phyloP scores from a whole-genome alignment of 305 asterid genomes.

The Ilex paraguariensis region DNA sequence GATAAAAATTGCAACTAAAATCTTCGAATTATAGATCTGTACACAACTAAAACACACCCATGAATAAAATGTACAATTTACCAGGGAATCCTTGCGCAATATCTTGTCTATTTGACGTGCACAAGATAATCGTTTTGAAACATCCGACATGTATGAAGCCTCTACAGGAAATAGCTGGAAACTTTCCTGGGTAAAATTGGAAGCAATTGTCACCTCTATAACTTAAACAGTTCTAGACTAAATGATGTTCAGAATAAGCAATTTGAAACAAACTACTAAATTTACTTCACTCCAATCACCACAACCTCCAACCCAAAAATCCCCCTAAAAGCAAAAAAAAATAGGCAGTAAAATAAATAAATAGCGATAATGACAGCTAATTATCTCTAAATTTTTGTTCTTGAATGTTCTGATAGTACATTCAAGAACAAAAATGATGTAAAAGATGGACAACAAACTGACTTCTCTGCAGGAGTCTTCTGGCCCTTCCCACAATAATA shows the following conservation, averaged over 20 bases:
- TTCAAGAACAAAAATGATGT: too few relatives aligned
- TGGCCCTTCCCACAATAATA: too few relatives aligned
- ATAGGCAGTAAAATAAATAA: not conserved
- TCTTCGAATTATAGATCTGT: not conserved
- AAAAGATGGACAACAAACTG: too few relatives aligned
- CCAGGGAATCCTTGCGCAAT: slow-evolving; percentile 76
- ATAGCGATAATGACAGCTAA: too few relatives aligned
- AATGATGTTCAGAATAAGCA: not conserved
- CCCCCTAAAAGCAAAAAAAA: not conserved
- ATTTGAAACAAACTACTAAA: not conserved
- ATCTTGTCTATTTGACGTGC: slow-evolving; percentile 94
- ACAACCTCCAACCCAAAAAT: not conserved
- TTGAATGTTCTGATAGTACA: too few relatives aligned
- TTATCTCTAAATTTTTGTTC: too few relatives aligned
- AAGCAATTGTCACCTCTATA: not conserved
- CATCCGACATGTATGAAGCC: slow-evolving; percentile 75
- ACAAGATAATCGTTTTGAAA: slow-evolving; percentile 80
- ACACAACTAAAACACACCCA: not conserved
- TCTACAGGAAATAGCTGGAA: slow-evolving; percentile 87
- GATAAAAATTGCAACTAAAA: slow-evolving; percentile 4
- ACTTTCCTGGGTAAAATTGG: slow-evolving; percentile 53
- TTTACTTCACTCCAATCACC: not conserved
- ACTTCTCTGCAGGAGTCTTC: too few relatives aligned
- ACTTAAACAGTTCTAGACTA: too few relatives aligned
- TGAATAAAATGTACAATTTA: slow-evolving; percentile 9